Percentiles rank a stretch among this genome's conserved stretches.
These are phyloP conservation scores for Trifolium subterraneum DNA, from an alignment of 306 rosid species.

Conservation along the genomic window DNA sequence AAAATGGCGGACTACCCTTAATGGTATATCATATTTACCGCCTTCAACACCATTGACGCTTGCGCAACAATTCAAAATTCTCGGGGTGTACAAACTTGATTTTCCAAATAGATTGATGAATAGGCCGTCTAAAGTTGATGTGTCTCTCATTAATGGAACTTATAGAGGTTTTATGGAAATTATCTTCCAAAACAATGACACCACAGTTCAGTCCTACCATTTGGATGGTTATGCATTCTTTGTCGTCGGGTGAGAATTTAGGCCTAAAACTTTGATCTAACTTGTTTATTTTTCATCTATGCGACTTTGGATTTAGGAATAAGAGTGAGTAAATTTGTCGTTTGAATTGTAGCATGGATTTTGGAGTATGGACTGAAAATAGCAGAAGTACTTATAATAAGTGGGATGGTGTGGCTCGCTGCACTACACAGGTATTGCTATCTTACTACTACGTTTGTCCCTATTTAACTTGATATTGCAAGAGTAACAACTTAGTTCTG, in stretches of 20 bases:
- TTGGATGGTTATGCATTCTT: conserved; percentile 87
- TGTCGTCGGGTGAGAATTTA: conserved; percentile 78
- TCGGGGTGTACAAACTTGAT: conserved; percentile 77
- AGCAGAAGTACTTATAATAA: conserved; percentile 84
- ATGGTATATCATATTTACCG: conserved; percentile 80
- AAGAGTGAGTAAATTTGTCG: conserved; percentile 28
- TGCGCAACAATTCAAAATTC: conserved; percentile 75
- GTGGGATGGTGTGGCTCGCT: conserved; percentile 86
- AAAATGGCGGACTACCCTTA: conserved; percentile 82
- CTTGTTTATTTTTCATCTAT: background rate
- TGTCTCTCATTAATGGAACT: conserved; percentile 81
- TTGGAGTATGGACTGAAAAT: conserved; percentile 86
- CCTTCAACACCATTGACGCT: conserved; percentile 81
- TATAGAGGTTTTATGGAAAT: conserved; percentile 81
- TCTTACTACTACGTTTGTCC: background rate
- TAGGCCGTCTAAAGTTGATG: conserved; percentile 71
- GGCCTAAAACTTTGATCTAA: conserved; percentile 12
- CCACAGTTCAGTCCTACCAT: conserved; percentile 82
- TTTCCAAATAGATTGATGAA: conserved; percentile 78
- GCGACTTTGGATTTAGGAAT: conserved; percentile 18
- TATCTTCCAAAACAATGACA: conserved; percentile 83
- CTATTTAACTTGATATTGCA: background rate
- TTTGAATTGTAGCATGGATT: conserved; percentile 78
- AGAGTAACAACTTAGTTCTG: conserved; percentile 5
- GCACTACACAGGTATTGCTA: conserved; percentile 70